Conservation (phyloP, 805 yeast genomes). For the Huiozyma sinensis region DNA sequence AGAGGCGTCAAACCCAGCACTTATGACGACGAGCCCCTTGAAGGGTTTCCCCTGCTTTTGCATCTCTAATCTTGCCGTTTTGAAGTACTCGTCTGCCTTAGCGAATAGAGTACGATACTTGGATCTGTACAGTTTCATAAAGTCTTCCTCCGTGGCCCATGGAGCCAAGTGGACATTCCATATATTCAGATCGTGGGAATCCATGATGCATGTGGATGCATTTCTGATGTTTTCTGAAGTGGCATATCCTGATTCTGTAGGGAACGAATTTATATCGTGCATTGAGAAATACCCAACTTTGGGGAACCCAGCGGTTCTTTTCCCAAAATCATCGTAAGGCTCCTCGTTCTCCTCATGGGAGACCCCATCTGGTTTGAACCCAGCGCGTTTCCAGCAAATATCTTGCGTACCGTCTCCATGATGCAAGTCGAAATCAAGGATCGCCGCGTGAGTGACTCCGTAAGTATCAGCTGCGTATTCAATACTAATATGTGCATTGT, state of each 20-base stretch:
- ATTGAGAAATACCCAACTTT: constrained; percentile 73
- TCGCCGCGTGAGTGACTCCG: constrained; percentile 68
- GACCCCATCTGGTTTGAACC: constrained; percentile 23
- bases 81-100: constrained; percentile 57
- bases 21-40: constrained; percentile 53
- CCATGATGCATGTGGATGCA: constrained; percentile 65
- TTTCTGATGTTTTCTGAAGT: constrained; percentile 58
- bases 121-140: constrained; percentile 47
- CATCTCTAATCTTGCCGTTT: constrained; percentile 36
- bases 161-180: constrained; percentile 78
- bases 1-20: constrained; percentile 84
- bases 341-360: constrained; percentile 29
- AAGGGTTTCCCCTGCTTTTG: constrained; percentile 34
- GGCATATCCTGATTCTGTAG: constrained; percentile 72
- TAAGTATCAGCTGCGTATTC: constrained; percentile 60
- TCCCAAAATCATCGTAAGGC: constrained; percentile 37
- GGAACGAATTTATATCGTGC: constrained; percentile 80
- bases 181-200: constrained; percentile 65
- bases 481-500: constrained; percentile 71
- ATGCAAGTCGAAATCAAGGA: constrained; percentile 73
- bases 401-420: constrained; percentile 90
- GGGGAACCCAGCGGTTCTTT: constrained; percentile 33
- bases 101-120: constrained; percentile 51
- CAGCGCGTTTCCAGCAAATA: constrained; percentile 68
- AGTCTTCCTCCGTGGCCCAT: constrained; percentile 54